Evolutionary conservation across 2,329 filamentous ascomycete species (phyloP).

Genomic region (Keithomyces neogunnii): DNA sequence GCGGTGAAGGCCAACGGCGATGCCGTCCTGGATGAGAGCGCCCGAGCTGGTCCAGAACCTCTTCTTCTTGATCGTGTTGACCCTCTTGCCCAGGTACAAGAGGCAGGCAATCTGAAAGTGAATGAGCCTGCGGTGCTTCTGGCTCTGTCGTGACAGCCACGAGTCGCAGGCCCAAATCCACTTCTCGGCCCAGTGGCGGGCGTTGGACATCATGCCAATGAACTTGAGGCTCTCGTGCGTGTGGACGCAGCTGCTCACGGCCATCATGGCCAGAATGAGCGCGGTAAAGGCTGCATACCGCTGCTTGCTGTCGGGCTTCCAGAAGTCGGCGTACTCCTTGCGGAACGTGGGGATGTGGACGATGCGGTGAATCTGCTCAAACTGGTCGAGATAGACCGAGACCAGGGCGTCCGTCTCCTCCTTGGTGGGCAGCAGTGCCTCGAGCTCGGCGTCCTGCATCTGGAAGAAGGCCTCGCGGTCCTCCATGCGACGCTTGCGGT

Average conservation of each 20-base stretch:
- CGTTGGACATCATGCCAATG: slow-evolving; percentile 48
- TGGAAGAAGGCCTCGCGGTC: slow-evolving; percentile 42
- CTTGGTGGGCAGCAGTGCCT: slow-evolving; percentile 39
- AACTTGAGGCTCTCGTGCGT: slow-evolving; percentile 45
- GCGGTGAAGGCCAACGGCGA: slow-evolving; percentile 50
- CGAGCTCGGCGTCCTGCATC: slow-evolving; percentile 39
- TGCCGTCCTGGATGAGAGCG: slow-evolving; percentile 47
- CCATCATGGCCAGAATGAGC: slow-evolving; percentile 50
- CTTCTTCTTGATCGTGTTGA: slow-evolving; percentile 59
- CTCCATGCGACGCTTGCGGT: slow-evolving; percentile 43
- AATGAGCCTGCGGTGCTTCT: slow-evolving; percentile 52
- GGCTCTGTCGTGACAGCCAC: slow-evolving; percentile 47
- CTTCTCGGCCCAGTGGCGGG: slow-evolving; percentile 44
- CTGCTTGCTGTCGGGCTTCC: slow-evolving; percentile 34
- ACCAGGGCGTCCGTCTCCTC: slow-evolving; percentile 41
- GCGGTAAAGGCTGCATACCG: slow-evolving; percentile 47
- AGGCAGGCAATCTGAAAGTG: slow-evolving; percentile 54
- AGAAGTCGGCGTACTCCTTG: slow-evolving; percentile 47
- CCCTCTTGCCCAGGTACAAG: slow-evolving; percentile 51
- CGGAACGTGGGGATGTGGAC: slow-evolving; percentile 52
- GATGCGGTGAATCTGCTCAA: slow-evolving; percentile 48
- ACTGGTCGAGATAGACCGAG: slow-evolving; percentile 43
- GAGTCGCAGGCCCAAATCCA: slow-evolving; percentile 49
- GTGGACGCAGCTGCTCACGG: slow-evolving; percentile 49
- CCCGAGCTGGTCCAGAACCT: slow-evolving; percentile 52